Base-by-base conservation (phyloP, 495 filamentous ascomycete species). In the Penicillium silybi region DNA sequence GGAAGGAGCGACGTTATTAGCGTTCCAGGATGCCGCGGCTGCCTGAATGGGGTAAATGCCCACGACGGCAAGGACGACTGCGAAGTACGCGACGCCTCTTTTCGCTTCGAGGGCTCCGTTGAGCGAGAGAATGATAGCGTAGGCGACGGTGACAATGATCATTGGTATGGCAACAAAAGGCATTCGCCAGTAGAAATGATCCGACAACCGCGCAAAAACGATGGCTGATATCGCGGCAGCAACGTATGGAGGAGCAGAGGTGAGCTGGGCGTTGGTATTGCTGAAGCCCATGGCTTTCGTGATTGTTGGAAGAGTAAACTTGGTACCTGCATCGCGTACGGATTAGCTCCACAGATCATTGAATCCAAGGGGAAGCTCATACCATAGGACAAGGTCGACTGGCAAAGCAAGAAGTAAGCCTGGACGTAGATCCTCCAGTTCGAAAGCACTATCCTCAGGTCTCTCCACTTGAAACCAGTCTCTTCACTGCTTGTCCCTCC, bases 1-100 rank as follows among this genome's bases (percentile, higher is more conserved):
- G 1, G 68, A 59, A 5, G 65, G 65, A 1, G 71, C 64, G 1
- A 73, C 40, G 56, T 74, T 76, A 35, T 70, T 72, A 23, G 62
- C 48, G 1, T 58, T 70, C 73, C 73, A 76, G 7, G 68, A 58
- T 0, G 69, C 59, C 9, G 62, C 63, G 0, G 66, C 60, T 0
- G 71, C 62, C n/a, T 66, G 63, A 22, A 64, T 68, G 0, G 71
- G 69, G 44, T 72, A 74, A 38, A 73, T 63, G 2, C 72, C 72
- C 27, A 69, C 66, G 34, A 56, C 59, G 19, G 66, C 57, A 20
- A 75, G 55, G 44, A 72, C 66, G 41, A 71, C 58, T 0, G 68
- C 66, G 41, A 73, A 69, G 50, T 68, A 72, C 11, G 56, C 64
- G 0, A 50, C 49, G 17, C 66, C 63, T 9, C 65, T 50, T 41